These are phyloP conservation scores for Nicotiana benthamiana DNA, from an alignment of 257 asterid genomes.

Conservation along the genomic window DNA sequence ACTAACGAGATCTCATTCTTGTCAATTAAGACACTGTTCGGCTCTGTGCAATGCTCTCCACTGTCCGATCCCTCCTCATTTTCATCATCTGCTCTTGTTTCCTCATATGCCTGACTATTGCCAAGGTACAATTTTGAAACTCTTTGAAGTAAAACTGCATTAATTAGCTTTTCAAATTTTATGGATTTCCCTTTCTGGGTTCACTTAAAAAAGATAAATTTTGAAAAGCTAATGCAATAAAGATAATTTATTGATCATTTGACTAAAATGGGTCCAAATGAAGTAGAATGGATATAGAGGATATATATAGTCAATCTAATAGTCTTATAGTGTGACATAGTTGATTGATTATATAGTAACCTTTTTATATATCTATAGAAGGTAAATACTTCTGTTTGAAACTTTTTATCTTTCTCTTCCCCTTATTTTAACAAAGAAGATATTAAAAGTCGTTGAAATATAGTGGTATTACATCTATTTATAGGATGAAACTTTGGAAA, in stretches of 20 bases:
- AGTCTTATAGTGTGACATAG: not conserved
- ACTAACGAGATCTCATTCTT: not conserved
- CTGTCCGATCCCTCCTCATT: not conserved
- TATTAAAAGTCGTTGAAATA: too few relatives aligned
- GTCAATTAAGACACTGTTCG: not conserved
- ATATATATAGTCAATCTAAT: too few relatives aligned
- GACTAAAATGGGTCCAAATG: not conserved
- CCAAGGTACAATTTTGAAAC: constrained; percentile 1
- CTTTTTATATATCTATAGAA: too few relatives aligned
- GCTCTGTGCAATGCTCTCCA: not conserved
- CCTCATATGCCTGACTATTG: not conserved
- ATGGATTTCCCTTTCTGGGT: not conserved
- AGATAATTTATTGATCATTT: not conserved
- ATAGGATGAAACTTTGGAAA: too few relatives aligned
- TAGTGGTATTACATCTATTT: too few relatives aligned
- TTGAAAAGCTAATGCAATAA: too few relatives aligned
- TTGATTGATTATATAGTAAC: not conserved
- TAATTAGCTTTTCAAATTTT: not conserved
- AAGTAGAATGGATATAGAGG: too few relatives aligned
- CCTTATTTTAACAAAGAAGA: too few relatives aligned
- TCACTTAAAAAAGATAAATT: not conserved
- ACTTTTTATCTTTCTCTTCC: too few relatives aligned
- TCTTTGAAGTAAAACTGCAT: not conserved
- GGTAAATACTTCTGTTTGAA: too few relatives aligned
- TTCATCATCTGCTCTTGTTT: not conserved